Evolutionary conservation across 1,139 yeast species (phyloP).

Genomic region (Citeromyces siamensis): DNA sequence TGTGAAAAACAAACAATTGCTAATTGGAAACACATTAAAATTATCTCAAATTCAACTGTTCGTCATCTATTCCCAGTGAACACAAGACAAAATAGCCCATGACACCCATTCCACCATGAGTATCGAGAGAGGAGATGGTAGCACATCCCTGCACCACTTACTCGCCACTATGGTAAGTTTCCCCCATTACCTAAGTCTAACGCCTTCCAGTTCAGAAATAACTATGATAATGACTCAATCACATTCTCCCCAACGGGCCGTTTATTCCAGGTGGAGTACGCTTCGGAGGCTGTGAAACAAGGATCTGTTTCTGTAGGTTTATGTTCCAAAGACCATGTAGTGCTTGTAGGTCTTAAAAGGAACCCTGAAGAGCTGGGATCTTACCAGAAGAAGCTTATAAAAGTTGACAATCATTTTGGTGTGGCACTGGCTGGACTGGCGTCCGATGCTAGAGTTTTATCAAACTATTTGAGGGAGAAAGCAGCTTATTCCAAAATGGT

Average conservation of each 20-base stretch:
- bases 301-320: constrained; percentile 97
- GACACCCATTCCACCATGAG: too few relatives aligned
- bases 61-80: too few relatives aligned
- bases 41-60: too few relatives aligned
- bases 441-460: constrained; percentile 91
- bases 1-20: too few relatives aligned
- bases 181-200: background rate
- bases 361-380: constrained; percentile 97
- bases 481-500: constrained; percentile 83
- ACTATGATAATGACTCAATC: constrained; percentile 96
- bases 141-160: constrained; percentile 1
- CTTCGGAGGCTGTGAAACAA: constrained; percentile 94
- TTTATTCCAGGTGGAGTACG: constrained; percentile 91
- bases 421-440: constrained; percentile 95
- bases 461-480: constrained; percentile 82
- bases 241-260: constrained; percentile 98
- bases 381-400: constrained; percentile 86
- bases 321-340: constrained; percentile 77
- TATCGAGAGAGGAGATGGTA: too few relatives aligned
- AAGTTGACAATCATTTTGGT: constrained; percentile 89
- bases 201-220: constrained; percentile 68
- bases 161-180: constrained; percentile 3
- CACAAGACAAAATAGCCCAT: too few relatives aligned
- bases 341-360: constrained; percentile 85
- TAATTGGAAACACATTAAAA: too few relatives aligned